phyloP scores from a whole-genome alignment of 1,284 basidiomycete species.

The Marasmius oreades region DNA sequence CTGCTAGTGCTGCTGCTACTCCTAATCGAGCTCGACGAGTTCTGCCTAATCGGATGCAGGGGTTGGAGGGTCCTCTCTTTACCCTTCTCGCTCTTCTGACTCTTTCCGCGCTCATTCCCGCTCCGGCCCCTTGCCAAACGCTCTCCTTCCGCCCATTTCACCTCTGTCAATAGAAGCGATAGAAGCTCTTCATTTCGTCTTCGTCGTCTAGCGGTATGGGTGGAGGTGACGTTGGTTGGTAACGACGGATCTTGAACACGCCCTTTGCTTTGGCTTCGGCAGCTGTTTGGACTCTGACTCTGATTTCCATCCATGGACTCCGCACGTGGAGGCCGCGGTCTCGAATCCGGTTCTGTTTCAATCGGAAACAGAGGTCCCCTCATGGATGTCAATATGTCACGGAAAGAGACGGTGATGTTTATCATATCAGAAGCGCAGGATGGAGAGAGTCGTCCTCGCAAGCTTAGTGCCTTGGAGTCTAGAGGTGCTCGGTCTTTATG shows the following conservation, averaged over 20 bases:
- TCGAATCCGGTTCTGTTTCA: conserved; percentile 26
- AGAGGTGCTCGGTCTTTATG: not conserved
- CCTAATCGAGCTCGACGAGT: conserved; percentile 9
- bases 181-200: conserved; percentile 8
- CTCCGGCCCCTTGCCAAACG: conserved; percentile 15
- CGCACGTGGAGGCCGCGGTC: conserved; percentile 1
- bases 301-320: not conserved
- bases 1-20: conserved; percentile 9
- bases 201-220: not conserved
- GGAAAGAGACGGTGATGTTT: conserved; percentile 41
- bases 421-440: not conserved
- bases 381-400: conserved; percentile 56
- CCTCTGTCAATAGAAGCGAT: not conserved
- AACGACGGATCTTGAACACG: not conserved
- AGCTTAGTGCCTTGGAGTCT: not conserved
- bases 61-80: conserved; percentile 11
- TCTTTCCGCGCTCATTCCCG: conserved; percentile 24
- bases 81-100: conserved; percentile 39
- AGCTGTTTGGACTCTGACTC: not conserved
- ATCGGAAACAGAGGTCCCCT: conserved; percentile 55
- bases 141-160: conserved; percentile 2
- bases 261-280: conserved; percentile 6
- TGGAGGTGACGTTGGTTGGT: not conserved
- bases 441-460: not conserved
- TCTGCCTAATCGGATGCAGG: conserved; percentile 10